Conservation (phyloP, 768 basidiomycete species). For the Hortiboletus flavorubellus region DNA sequence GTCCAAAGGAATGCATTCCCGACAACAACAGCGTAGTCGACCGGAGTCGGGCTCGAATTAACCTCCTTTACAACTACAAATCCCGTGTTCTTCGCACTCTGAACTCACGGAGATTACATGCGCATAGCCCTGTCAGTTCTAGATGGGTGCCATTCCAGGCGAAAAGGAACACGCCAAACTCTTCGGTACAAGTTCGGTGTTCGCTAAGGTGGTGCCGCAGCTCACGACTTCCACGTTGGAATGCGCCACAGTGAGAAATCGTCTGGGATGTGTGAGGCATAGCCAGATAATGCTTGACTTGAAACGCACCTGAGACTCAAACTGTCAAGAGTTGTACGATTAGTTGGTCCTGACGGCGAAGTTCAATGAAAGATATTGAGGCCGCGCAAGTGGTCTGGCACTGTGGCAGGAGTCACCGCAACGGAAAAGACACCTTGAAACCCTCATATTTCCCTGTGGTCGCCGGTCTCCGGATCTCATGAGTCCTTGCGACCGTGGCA, state of each 20-base stretch:
- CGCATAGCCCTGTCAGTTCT: slow-evolving; percentile 13
- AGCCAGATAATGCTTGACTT: neutral
- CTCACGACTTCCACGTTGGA: slow-evolving; percentile 5
- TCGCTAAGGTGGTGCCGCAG: neutral
- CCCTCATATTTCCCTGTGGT: slow-evolving; percentile 4
- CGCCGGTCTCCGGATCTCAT: slow-evolving; percentile 15
- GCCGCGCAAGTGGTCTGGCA: neutral
- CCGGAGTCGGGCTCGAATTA: neutral
- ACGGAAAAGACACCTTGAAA: neutral
- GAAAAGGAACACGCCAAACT: slow-evolving; percentile 4
- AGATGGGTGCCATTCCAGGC: slow-evolving; percentile 5
- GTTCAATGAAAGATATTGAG: neutral
- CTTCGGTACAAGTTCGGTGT: slow-evolving; percentile 2
- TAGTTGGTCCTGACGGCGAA: neutral
- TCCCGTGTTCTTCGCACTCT: neutral
- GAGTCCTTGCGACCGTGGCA: neutral
- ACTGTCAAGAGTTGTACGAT: neutral
- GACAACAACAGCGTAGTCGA: slow-evolving; percentile 2
- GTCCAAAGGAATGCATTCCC: neutral
- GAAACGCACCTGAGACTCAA: neutral
- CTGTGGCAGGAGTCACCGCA: neutral
- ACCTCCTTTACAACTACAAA: neutral
- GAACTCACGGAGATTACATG: slow-evolving; percentile 22
- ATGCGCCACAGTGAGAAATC: neutral
- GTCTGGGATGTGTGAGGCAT: neutral